Evolutionary conservation across 75 land plant genomes (phyloP).

Genomic region (Pinus tabuliformis): DNA sequence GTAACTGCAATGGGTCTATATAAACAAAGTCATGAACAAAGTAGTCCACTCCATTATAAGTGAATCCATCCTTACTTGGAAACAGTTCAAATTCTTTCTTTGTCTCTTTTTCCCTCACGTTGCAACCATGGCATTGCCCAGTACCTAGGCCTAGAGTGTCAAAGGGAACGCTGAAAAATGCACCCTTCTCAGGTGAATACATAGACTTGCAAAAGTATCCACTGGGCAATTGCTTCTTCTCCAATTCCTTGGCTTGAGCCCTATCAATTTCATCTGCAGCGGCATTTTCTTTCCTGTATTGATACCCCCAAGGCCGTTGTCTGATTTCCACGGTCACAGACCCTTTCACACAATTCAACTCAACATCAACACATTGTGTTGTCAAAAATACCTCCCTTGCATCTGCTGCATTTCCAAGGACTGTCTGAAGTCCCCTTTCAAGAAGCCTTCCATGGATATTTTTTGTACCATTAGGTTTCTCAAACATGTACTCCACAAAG

Average conservation of each 20-base stretch:
- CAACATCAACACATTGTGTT: conserved; percentile 64
- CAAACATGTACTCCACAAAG: conserved; percentile 85
- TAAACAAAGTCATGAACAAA: conserved; percentile 69
- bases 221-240: conserved; percentile 64
- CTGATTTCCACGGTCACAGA: conserved; percentile 48
- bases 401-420: conserved; percentile 79
- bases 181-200: conserved; percentile 89
- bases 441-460: conserved; percentile 79
- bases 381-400: conserved; percentile 78
- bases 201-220: conserved; percentile 77
- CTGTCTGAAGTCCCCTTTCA: conserved; percentile 53
- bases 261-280: conserved; percentile 48
- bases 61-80: conserved; percentile 23
- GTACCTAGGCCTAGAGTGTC: conserved; percentile 64
- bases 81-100: conserved; percentile 21
- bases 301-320: conserved; percentile 58
- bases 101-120: conserved; percentile 22
- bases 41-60: conserved; percentile 54
- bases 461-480: conserved; percentile 44
- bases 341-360: conserved; percentile 43
- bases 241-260: conserved; percentile 68
- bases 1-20: conserved; percentile 29
- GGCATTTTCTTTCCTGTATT: conserved; percentile 61
- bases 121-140: conserved; percentile 70
- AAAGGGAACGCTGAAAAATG: conserved; percentile 58